phyloP scores from a whole-genome alignment of 495 filamentous ascomycete genomes.

The Neurospora africana region DNA sequence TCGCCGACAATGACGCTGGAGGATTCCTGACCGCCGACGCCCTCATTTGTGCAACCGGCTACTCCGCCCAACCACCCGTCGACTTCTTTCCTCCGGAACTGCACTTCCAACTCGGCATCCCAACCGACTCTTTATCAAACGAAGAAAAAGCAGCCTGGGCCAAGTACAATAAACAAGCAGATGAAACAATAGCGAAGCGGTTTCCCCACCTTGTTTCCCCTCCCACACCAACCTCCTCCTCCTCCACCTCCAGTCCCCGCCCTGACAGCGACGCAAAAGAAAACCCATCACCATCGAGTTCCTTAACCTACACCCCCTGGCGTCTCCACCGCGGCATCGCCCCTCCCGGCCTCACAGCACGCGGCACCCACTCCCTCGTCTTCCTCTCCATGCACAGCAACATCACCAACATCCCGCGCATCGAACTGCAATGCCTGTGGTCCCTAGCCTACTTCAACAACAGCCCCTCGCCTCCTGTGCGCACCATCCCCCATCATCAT shows the following conservation, averaged over 20 bases:
- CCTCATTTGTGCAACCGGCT: constrained; percentile 56
- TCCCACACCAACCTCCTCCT: background rate
- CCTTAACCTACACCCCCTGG: constrained; percentile 26
- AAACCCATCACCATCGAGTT: no score
- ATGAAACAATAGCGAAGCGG: constrained; percentile 43
- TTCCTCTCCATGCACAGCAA: constrained; percentile 54
- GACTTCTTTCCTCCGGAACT: constrained; percentile 1
- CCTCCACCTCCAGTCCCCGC: no score
- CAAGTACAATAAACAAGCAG: constrained; percentile 31
- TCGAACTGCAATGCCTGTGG: constrained; percentile 20
- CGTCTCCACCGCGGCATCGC: constrained; percentile 59
- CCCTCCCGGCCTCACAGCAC: constrained; percentile 31
- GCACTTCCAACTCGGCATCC: constrained; percentile 12
- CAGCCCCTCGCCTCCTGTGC: constrained; percentile 1
- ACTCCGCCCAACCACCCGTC: constrained; percentile 19
- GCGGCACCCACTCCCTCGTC: constrained; percentile 33
- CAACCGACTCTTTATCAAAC: background rate
- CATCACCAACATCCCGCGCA: constrained; percentile 36
- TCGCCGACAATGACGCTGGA: constrained; percentile 25
- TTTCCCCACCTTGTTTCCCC: constrained; percentile 44
- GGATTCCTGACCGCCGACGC: constrained; percentile 43
- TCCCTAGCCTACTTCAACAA: constrained; percentile 31
- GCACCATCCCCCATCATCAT: background rate
- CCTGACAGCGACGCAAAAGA: no score
- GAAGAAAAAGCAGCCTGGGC: constrained; percentile 8